These are phyloP conservation scores for Phlyctochytrium planicorne DNA, from an alignment of 192 early-diverging fungal species.

Conservation along the genomic window DNA sequence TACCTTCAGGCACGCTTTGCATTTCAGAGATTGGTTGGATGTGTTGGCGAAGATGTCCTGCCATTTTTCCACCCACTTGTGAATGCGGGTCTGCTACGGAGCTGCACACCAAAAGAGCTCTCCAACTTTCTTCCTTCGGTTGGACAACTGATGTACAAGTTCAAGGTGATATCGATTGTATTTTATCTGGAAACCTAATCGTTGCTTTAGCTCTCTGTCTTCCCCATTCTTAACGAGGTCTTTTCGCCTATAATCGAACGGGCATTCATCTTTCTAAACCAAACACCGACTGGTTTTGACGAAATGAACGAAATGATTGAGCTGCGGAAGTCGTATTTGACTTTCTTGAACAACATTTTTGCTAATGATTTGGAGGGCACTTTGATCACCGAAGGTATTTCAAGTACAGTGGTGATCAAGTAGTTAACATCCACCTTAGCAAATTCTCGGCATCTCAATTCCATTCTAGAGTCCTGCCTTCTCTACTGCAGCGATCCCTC, in stretches of 20 bases:
- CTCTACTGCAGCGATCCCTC: constrained; percentile 61
- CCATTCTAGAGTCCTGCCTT: constrained; percentile 66
- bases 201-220: constrained; percentile 25
- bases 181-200: constrained; percentile 19
- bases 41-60: constrained; percentile 79
- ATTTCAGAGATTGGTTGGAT: constrained; percentile 85
- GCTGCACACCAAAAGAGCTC: constrained; percentile 75
- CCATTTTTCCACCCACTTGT: constrained; percentile 78
- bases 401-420: constrained; percentile 21
- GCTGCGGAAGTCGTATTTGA: constrained; percentile 79
- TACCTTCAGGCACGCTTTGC: constrained; percentile 43
- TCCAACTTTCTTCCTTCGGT: constrained; percentile 86
- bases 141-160: constrained; percentile 83
- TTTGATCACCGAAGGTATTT: constrained; percentile 70
- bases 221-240: constrained; percentile 70
- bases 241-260: constrained; percentile 77
- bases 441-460: constrained; percentile 60
- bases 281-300: constrained; percentile 82
- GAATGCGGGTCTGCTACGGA: constrained; percentile 67
- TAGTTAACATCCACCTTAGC: constrained; percentile 38
- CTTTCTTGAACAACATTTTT: constrained; percentile 76
- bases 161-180: constrained; percentile 63
- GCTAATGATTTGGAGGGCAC: constrained; percentile 76
- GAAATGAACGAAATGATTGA: constrained; percentile 75
- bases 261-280: constrained; percentile 82